phyloP scores from a whole-genome alignment of 2,329 filamentous ascomycete species.

The Cercospora sp. region DNA sequence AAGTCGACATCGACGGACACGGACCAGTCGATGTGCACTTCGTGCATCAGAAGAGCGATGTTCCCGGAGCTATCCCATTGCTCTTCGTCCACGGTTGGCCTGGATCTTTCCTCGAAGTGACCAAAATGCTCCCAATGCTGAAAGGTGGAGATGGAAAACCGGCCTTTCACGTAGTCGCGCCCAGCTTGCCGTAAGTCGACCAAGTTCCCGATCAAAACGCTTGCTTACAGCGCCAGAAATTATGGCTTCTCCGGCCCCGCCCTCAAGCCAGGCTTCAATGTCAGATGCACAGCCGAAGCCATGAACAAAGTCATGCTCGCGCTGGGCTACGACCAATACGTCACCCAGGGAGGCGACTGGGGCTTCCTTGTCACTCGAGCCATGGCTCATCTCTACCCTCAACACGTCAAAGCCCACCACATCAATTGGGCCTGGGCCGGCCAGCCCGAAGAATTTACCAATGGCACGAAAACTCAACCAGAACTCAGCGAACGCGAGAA shows the following conservation, averaged over 20 bases:
- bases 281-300: constrained; percentile 55
- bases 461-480: constrained; percentile 14
- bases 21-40: constrained; percentile 64
- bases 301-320: constrained; percentile 61
- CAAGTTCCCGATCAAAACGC: neutral
- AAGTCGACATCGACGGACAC: constrained; percentile 58
- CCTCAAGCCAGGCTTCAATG: constrained; percentile 49
- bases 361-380: constrained; percentile 58
- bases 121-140: constrained; percentile 58
- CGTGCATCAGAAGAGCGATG: constrained; percentile 57
- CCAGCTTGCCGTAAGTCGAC: constrained; percentile 54
- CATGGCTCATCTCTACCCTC: constrained; percentile 60
- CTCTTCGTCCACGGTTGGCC: constrained; percentile 69
- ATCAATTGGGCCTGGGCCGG: constrained; percentile 40
- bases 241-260: constrained; percentile 67
- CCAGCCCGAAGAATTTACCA: constrained; percentile 41
- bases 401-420: constrained; percentile 55
- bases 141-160: constrained; percentile 40
- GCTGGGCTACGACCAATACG: constrained; percentile 59
- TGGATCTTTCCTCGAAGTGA: constrained; percentile 66
- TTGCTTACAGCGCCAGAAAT: constrained; percentile 38
- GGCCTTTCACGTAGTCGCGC: constrained; percentile 65
- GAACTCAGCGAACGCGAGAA: constrained; percentile 54
- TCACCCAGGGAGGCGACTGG: constrained; percentile 57
- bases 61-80: constrained; percentile 60